Conservation (phyloP, 202 grass and related monocot species). For the Eragrostis tef region DNA sequence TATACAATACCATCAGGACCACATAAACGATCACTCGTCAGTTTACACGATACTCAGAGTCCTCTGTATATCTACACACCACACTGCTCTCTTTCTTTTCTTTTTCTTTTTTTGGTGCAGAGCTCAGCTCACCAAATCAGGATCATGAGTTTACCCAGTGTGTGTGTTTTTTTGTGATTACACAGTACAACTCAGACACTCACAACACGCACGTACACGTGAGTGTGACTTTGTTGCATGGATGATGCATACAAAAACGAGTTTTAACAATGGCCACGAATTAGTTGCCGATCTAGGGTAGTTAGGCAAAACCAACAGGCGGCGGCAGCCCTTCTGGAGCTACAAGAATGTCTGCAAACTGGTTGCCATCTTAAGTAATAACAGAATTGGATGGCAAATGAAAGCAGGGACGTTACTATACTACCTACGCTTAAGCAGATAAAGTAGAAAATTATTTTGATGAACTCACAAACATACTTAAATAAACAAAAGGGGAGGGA, state of each 20-base stretch:
- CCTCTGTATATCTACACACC: not conserved
- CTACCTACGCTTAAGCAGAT: not conserved
- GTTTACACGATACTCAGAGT: not conserved
- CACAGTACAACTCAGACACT: too few relatives aligned
- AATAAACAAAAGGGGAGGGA: too few relatives aligned
- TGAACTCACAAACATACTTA: not conserved
- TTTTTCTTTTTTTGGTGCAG: too few relatives aligned
- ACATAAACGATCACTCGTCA: not conserved
- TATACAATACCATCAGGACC: not conserved
- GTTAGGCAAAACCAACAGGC: not conserved
- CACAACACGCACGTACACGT: too few relatives aligned
- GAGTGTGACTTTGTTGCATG: not conserved
- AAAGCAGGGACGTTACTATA: not conserved
- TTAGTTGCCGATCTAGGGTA: constrained; percentile 3
- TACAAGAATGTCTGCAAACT: not conserved
- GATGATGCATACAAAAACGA: not conserved
- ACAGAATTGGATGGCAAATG: not conserved
- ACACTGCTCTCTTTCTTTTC: not conserved
- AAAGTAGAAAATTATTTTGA: not conserved
- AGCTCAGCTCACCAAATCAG: too few relatives aligned
- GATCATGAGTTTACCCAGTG: too few relatives aligned
- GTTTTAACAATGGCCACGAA: not conserved
- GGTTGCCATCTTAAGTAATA: not conserved
- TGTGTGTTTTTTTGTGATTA: too few relatives aligned
- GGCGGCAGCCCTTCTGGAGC: not conserved